Conservation (phyloP, 441 rosid species). For the Cnidoscolus chayamansa region DNA sequence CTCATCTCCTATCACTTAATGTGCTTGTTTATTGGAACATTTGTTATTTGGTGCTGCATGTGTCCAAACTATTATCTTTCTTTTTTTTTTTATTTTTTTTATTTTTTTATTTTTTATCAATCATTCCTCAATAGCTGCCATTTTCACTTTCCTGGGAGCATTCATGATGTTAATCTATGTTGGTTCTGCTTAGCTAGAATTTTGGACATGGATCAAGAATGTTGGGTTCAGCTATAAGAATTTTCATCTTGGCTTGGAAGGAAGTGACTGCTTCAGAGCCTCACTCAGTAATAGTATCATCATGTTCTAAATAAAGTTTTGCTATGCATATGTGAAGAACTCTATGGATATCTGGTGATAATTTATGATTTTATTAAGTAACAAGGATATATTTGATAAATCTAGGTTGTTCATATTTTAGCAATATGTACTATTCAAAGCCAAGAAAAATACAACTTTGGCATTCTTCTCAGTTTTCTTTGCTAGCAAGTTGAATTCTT, state of each 20-base stretch:
- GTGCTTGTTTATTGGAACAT: too few species aligned
- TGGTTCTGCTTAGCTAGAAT: neutral
- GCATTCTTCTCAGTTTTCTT: neutral
- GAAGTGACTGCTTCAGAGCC: neutral
- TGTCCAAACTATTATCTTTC: too few species aligned
- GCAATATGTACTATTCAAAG: too few species aligned
- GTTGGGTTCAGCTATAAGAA: neutral
- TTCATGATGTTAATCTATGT: too few species aligned
- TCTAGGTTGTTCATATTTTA: neutral
- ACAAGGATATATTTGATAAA: neutral
- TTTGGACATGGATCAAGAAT: neutral
- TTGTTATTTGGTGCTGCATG: too few species aligned
- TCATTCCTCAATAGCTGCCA: too few species aligned
- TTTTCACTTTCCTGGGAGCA: too few species aligned
- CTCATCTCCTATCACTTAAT: too few species aligned
- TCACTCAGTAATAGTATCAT: neutral
- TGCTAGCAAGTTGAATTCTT: conserved; percentile 2
- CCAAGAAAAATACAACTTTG: neutral
- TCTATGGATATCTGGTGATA: neutral
- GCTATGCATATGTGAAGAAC: neutral
- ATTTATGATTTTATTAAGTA: neutral
- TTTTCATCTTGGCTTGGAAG: neutral
- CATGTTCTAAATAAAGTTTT: neutral
- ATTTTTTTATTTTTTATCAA: too few species aligned
- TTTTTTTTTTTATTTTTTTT: too few species aligned